Evolutionary conservation across 2,329 filamentous ascomycete species (phyloP).

Genomic region (Venturia carpophila): DNA sequence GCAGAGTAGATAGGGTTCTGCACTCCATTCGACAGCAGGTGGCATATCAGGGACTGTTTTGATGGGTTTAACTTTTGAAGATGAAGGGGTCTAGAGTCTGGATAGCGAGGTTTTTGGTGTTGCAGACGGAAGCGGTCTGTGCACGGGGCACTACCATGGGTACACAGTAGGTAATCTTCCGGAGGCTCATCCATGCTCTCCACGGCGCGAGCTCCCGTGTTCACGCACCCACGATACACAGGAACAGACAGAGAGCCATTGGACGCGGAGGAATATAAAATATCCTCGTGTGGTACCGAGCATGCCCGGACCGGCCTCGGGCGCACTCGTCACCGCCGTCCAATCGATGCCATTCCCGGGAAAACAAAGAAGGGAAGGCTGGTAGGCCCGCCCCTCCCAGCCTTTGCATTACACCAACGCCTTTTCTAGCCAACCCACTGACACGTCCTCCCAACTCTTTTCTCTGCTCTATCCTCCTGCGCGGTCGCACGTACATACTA

Average conservation of each 20-base stretch:
- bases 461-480: background rate
- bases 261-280: background rate
- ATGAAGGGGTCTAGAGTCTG: no score
- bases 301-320: background rate
- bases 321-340: background rate
- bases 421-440: background rate
- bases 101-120: no score
- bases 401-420: background rate
- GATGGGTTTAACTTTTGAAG: no score
- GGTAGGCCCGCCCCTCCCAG: background rate
- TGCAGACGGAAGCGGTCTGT: background rate
- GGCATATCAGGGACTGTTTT: no score
- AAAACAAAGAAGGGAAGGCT: background rate
- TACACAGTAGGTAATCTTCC: no score
- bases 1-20: no score
- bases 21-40: no score
- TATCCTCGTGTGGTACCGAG: background rate
- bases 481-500: no score
- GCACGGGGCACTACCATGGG: background rate
- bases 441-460: background rate
- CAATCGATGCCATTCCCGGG: no score
- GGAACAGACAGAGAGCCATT: background rate
- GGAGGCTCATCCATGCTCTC: no score
- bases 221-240: no score
- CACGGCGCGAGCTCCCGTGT: background rate